Base-by-base conservation (phyloP, 805 yeast genomes). In the Candida taoyuanica region DNA sequence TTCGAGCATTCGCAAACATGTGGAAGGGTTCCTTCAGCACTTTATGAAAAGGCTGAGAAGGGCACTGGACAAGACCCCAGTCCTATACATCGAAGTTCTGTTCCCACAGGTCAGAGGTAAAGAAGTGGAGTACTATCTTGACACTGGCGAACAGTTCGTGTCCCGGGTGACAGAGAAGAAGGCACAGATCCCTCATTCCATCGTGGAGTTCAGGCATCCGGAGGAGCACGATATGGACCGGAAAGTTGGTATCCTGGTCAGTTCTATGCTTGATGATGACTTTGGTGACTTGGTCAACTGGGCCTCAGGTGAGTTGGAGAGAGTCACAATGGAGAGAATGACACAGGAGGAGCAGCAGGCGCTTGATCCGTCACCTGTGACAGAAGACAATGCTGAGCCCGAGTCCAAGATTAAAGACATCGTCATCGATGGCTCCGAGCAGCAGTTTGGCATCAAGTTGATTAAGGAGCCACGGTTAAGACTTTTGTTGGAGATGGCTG, bases 11-110 rank as follows among this genome's bases (percentile, higher is more conserved):
- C 65, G 86, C 41, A 66, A 64, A 21, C 87, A 81, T 39, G 72
- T 83, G 11, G 80, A 77, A 26, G 74, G 78, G 32, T 79, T 91
- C 48, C 63, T 84, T 25, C 67, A 70, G 17, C 78, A 80, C 49
- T 87, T 70, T 48, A 76, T 86, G 75, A 70, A 73, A 38, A 73
- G 73, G 46, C 67, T 79, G 50, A 74, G 64, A 33, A 63, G 59
- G 53, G 70, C 63, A 42, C 65, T 70, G 40, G 67, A 60, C 17
- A 68, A 56, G 49, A 71, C 79, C 45, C 89, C 74, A 33, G 64
- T 71, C 37, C 70, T 70, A 51, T 77, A 58, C 46, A 64, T 74
- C 5, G 95, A 87, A 52, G 51, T 91, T 4, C 62, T 87, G 36
- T 85, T 86, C 55, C 74, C 84, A 31, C 65, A 80, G 49, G 46